Evolutionary conservation across 2,329 filamentous ascomycete genomes (phyloP).

Genomic region (Cladosporium sp.): DNA sequence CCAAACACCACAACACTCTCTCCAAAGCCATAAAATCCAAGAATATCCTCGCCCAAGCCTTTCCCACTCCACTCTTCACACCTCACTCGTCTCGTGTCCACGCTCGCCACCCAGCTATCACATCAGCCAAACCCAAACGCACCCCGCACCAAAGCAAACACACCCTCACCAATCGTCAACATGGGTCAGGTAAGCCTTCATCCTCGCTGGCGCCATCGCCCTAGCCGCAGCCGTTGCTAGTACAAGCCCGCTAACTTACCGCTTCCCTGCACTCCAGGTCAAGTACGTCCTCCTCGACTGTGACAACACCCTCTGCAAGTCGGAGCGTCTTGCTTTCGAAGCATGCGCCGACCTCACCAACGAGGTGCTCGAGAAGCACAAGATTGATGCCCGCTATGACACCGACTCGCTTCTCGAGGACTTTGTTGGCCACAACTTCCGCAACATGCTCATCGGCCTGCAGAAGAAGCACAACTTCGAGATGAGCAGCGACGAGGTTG

Average conservation of each 20-base stretch:
- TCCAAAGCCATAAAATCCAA: background rate
- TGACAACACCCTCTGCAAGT: conserved; percentile 90
- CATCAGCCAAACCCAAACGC: background rate
- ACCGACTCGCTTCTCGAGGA: conserved; percentile 74
- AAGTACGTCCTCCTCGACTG: conserved; percentile 53
- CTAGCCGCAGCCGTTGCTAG: conserved; percentile 8
- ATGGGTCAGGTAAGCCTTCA: conserved; percentile 24
- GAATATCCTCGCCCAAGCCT: background rate
- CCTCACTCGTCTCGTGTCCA: background rate
- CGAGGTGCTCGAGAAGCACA: conserved; percentile 67
- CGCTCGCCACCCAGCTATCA: background rate
- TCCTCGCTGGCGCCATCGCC: conserved; percentile 9
- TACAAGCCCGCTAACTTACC: background rate
- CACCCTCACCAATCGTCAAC: conserved; percentile 16
- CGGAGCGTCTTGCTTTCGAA: conserved; percentile 86
- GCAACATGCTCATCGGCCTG: conserved; percentile 78
- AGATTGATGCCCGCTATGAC: conserved; percentile 67
- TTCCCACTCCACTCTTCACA: background rate
- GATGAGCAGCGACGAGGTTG: conserved; percentile 64
- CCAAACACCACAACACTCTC: background rate
- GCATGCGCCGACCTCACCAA: conserved; percentile 88
- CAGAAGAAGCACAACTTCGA: conserved; percentile 72
- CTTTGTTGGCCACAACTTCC: conserved; percentile 93
- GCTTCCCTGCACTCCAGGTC: conserved; percentile 26
- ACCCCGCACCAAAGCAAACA: conserved; percentile 3